Evolutionary conservation across 257 asterid genomes (phyloP).

Genomic region (Linderniella brevidens): DNA sequence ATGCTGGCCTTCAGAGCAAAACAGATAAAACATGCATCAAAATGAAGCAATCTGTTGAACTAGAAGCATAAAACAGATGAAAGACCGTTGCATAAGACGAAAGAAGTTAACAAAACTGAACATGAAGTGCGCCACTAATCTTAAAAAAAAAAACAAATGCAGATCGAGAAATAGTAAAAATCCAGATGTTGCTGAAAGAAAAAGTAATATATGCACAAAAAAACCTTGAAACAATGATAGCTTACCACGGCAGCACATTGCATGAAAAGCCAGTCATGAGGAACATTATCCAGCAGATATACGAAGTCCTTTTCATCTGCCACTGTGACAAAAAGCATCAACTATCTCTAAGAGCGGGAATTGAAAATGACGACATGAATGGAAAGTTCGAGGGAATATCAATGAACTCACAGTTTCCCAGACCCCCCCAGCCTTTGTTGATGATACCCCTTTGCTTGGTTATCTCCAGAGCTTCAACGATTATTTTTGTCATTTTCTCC

Average conservation of each 20-base stretch:
- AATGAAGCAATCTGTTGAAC: too few relatives aligned
- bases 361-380: background rate
- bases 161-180: background rate
- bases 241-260: slow-evolving; percentile 93
- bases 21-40: too few relatives aligned
- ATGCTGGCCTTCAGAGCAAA: too few relatives aligned
- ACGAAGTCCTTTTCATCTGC: slow-evolving; percentile 73
- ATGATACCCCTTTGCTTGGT: slow-evolving; percentile 87
- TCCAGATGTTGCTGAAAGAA: slow-evolving; percentile 1
- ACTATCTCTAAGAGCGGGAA: slow-evolving; percentile 8
- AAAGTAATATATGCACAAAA: too few relatives aligned
- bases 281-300: slow-evolving; percentile 72
- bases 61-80: too few relatives aligned
- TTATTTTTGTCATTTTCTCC: slow-evolving; percentile 77
- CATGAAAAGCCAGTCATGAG: slow-evolving; percentile 97
- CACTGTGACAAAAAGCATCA: slow-evolving; percentile 35
- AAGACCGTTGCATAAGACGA: too few relatives aligned
- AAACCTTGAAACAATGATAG: too few relatives aligned
- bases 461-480: slow-evolving; percentile 64
- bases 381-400: slow-evolving; percentile 8
- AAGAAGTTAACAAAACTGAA: background rate
- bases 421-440: slow-evolving; percentile 99
- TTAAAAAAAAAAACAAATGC: too few relatives aligned
- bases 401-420: slow-evolving; percentile 73
- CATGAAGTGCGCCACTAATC: background rate